Evolutionary conservation across 78 protist genomes (phyloP), one percentile per base, ranked within the genome.

Genomic region (Pigoraptor vietnamica): DNA sequence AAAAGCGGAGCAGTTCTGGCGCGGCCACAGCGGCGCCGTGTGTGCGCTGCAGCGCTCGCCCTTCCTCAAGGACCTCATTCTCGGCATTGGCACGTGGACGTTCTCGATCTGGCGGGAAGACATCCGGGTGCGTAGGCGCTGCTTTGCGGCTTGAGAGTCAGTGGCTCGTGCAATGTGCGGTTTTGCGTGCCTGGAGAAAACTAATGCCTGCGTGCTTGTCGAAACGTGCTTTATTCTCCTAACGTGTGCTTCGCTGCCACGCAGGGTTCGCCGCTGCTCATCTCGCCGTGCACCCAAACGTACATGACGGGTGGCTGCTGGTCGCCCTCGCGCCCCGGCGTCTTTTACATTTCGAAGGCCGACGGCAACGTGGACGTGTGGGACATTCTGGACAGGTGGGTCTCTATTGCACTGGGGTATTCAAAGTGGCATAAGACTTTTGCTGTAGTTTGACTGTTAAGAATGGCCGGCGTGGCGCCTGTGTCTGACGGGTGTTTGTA

Each of bases 281-380:
- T 39, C 37, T 84, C 90, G n/a, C 94, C 94, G 39, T 0, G 29
- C 23, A 32, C 24, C 34, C 19, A 0, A 9, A 24, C 36, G 9
- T 10, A 9, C 24, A 19, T 90, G 25, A 81, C 90, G 0, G 48
- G 37, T 37, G 92, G 40, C 37, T 0, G 39, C n/a, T 93, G 92
- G 92, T 79, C 89, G 32, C 89, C 89, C 34, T 24, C 89, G 6
- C 87, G 94, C 39, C 89, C 94, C 33, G 40, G 39, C 29, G 94
- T 93, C 33, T 21, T 91, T 25, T 39, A 67, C 23, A 24, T 90
- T 23, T 89, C 91, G 25, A 86, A 83, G 14, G 67, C 55, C 0
- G 94, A 93, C 89, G 94, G 94, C 83, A 2, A 2, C 25, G 40
- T 93, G 23, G 91, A 93, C 10, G 92, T 90, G 29, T 93, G 94